phyloP scores from a whole-genome alignment of 208 protist genomes.

The Trypanosoma lewisi region DNA sequence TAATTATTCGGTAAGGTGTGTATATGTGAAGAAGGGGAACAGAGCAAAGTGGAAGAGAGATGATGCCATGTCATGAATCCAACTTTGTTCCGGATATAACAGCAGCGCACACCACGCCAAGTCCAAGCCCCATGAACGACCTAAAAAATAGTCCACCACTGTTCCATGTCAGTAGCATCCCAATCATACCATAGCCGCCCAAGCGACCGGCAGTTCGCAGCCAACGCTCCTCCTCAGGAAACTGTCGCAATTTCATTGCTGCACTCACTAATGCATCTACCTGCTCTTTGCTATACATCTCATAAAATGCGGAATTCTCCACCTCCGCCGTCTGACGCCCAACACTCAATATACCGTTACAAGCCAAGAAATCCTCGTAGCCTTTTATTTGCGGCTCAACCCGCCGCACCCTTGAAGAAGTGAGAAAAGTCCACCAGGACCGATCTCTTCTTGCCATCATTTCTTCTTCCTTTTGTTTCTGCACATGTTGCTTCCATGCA shows the following conservation, averaged over 20 bases:
- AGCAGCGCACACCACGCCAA: slow-evolving; percentile 46
- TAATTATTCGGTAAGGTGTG: too few species aligned
- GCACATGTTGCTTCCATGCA: slow-evolving; percentile 30
- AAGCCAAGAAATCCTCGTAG: slow-evolving; percentile 27
- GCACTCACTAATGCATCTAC: slow-evolving; percentile 60
- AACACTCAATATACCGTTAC: slow-evolving; percentile 26
- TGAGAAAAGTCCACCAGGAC: slow-evolving; percentile 19
- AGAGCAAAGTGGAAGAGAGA: too few species aligned
- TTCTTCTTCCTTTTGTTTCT: slow-evolving; percentile 24
- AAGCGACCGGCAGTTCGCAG: slow-evolving; percentile 47
- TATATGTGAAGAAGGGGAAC: too few species aligned
- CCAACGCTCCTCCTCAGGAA: slow-evolving; percentile 67
- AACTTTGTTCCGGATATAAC: slow-evolving; percentile 51
- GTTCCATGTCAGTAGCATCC: slow-evolving; percentile 76
- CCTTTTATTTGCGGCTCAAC: slow-evolving; percentile 11
- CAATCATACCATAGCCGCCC: slow-evolving; percentile 49
- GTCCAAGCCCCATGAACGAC: slow-evolving; percentile 61
- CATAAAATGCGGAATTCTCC: slow-evolving; percentile 21
- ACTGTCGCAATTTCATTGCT: slow-evolving; percentile 40
- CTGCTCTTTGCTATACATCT: slow-evolving; percentile 54
- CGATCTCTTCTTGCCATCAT: slow-evolving; percentile 17
- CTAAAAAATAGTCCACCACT: slow-evolving; percentile 54
- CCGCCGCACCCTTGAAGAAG: neutral
- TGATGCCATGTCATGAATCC: slow-evolving; percentile 30
- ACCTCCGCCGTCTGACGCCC: slow-evolving; percentile 14